Evolutionary conservation across 1,284 basidiomycete genomes (phyloP).

Genomic region (Volvariella surrecta): DNA sequence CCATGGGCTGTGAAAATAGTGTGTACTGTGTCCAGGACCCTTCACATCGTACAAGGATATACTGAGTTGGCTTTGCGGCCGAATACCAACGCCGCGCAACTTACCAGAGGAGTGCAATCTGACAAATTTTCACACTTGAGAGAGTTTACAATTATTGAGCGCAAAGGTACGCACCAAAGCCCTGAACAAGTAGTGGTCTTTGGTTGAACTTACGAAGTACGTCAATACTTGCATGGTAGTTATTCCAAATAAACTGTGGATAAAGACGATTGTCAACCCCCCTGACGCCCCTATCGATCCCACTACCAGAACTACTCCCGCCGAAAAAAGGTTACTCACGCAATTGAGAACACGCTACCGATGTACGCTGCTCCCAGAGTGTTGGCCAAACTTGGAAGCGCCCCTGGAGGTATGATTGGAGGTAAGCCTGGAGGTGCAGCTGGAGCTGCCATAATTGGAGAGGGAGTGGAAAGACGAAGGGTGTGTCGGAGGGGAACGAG

Average conservation of each 20-base stretch:
- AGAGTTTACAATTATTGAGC: neutral
- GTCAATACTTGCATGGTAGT: conserved; percentile 46
- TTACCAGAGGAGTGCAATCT: conserved; percentile 37
- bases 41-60: conserved; percentile 12
- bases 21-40: conserved; percentile 44
- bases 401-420: too few species aligned
- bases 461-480: too few species aligned
- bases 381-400: conserved; percentile 24
- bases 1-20: conserved; percentile 38
- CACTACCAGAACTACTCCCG: too few species aligned
- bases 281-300: too few species aligned
- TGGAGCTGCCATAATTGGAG: too few species aligned
- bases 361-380: conserved; percentile 41
- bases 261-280: too few species aligned
- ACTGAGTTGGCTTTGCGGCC: conserved; percentile 4
- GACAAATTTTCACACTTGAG: neutral
- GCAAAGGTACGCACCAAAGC: conserved; percentile 21
- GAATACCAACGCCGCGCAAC: conserved; percentile 7
- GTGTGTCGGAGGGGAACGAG: too few species aligned
- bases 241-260: conserved; percentile 48
- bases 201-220: conserved; percentile 34
- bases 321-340: conserved; percentile 23
- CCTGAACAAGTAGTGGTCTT: conserved; percentile 30
- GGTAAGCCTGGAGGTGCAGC: too few species aligned
- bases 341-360: conserved; percentile 36